Evolutionary conservation across 2,329 filamentous ascomycete species (phyloP), one percentile per base, ranked within the genome.

Genomic region (Botrytis aclada): DNA sequence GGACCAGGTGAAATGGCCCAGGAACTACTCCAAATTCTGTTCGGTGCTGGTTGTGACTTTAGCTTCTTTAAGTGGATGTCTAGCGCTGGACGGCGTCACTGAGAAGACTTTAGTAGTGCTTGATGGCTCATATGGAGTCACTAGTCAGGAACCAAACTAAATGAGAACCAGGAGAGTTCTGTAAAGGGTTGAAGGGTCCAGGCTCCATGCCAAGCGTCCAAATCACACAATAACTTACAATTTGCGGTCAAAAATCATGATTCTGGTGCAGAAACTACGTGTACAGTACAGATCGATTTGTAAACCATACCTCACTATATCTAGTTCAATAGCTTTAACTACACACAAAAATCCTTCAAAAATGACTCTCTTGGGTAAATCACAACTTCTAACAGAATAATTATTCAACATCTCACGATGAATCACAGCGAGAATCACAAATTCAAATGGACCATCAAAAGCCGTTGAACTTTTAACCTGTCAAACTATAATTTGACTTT

Each of bases 191-290:
- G 10, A 29, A 54, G 2, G 12, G n/a, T 9, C 8, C 0, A 18
- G 0, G 6, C 8, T 29, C 6, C 18, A 29, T 1, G 14, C 4
- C 18, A 7, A 18, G n/a, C 1, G 14, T 56, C n/a, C 32, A 29
- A 9, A 18, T 29, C 14, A 56, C 5, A 56, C 8, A 0, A 29
- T 32, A 12, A 2, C 14, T n/a, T 29, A 29, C 7, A 14, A 9
- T 56, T 56, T 29, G n/a, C 16, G 3, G 3, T 16, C 14, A 18
- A 12, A 7, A 56, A 9, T 56, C 51, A 29, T 3, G 18, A 29
- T 29, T n/a, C n/a, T n/a, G n/a, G n/a, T n/a, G n/a, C n/a, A 16
- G n/a, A 29, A 32, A 8, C 5, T 29, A 56, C 3, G n/a, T 56
- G n/a, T 29, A 18, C 3, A 16, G 12, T 29, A 25, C 5, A 29